Evolutionary conservation across 306 rosid genomes (phyloP), one percentile per base, ranked within the genome.

Genomic region (Aeschynomene evenia): DNA sequence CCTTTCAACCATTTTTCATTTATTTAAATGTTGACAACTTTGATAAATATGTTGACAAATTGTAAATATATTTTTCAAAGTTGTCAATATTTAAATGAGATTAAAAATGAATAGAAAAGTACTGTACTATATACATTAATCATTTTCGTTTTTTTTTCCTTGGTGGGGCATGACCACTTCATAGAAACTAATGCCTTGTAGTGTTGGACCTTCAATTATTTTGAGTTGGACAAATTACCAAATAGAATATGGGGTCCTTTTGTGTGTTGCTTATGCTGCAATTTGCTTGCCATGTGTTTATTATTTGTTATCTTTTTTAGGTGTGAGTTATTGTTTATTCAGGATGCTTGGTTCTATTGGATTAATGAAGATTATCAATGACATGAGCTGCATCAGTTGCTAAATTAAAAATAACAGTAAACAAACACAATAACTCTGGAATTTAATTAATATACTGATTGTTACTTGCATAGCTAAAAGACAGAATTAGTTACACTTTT

Each of bases 171-270:
- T 2, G 8, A 28, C 15, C 60, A 78, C 69, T 24, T 55, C 15
- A 19, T 39, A 40, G 14, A 37, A 46, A 49, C 66, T 61, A 79
- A 53, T 42, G 26, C 24, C n/a, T n/a, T n/a, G n/a, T n/a, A n/a
- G n/a, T n/a, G n/a, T 58, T 42, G 49, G 56, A 49, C 31, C 29
- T 73, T 74, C 69, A 72, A 75, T 75, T 58, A 77, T 74, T 74
- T 52, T 28, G 69, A 36, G 66, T 72, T 70, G 79, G 81, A 37
- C 71, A 43, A 64, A 33, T 48, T 20, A 58, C 71, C 79, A 48
- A 60, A 66, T 59, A 16, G 56, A 63, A 19, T 63, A 7, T 26
- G 66, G 66, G 66, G 40, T 16, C 53, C 19, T 37, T n/a, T 10
- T 61, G 70, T 49, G 54, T 31, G 8, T 11, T 56, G 56, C 56